Conservation (phyloP, 108 stramenopile genomes). For the Fragilariopsis cylindrus region DNA sequence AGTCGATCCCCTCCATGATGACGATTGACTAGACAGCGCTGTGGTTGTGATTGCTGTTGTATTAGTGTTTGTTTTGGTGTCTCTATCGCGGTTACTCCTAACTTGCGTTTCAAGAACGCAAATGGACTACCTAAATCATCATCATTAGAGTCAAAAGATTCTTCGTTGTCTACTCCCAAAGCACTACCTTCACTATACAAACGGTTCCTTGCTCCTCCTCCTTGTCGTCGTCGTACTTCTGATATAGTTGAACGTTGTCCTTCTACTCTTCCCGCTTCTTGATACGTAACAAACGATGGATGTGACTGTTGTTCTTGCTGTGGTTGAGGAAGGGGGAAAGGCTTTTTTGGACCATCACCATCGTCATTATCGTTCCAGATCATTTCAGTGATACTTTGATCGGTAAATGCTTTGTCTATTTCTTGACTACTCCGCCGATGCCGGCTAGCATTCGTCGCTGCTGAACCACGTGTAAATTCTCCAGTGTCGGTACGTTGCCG, state of each 20-base stretch:
- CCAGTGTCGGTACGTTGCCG: conserved; percentile 20
- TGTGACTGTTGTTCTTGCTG: no score
- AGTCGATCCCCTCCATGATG: no score
- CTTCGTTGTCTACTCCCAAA: conserved; percentile 16
- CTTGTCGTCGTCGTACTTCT: no score
- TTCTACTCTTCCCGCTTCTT: background rate
- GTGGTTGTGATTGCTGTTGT: no score
- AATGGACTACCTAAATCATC: background rate
- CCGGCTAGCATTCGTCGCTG: conserved; percentile 20
- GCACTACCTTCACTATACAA: conserved; percentile 5
- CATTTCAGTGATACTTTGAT: background rate
- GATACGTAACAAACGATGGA: conserved; percentile 16
- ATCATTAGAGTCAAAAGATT: background rate
- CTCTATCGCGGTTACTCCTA: no score
- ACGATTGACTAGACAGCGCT: no score
- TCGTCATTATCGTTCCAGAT: conserved; percentile 9
- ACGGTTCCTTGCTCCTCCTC: background rate
- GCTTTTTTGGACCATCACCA: background rate
- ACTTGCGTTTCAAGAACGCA: no score
- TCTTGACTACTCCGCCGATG: conserved; percentile 23
- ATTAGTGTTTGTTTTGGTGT: no score
- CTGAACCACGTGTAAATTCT: conserved; percentile 3
- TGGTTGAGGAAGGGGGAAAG: background rate
- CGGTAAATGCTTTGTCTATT: conserved; percentile 7
- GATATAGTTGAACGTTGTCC: no score